Evolutionary conservation across 805 yeast species (phyloP), one percentile per base, ranked within the genome.

Genomic region (Hanseniaspora guilliermondii): DNA sequence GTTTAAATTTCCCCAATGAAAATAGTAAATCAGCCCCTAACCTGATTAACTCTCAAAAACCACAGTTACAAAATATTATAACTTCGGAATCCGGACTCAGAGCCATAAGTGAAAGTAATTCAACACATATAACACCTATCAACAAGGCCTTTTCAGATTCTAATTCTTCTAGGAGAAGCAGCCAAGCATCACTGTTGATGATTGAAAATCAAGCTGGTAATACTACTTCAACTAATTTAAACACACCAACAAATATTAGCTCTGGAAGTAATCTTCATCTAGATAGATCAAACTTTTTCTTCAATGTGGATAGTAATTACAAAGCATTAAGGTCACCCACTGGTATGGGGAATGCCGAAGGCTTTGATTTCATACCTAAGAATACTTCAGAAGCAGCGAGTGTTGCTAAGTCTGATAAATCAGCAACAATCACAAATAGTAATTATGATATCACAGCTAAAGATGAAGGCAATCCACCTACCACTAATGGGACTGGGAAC

Each of bases 61-160:
- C 53, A n/a, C 53, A 49, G 7, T 16, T 49, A 17, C 47, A 40
- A 41, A 49, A 41, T 41, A 40, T 49, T 30, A 49, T 49, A 2
- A 49, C 53, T 1, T 49, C 53, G 2, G 53, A 49, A 25, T 44
- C 55, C 21, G 49, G 45, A 4, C 40, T 44, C 3, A 36, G 44
- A 16, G 48, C 44, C 12, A 52, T 44, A 8, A 36, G 46, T 25
- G 56, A 48, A 52, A 11, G 30, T n/a, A 17, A 53, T 17, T n/a
- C 56, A 44, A 17, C 47, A 9, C 47, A 44, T 9, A 30, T 41
- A 6, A 24, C 45, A n/a, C 45, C 30, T 7, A 16, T n/a, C 16
- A 24, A 41, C 8, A 24, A 14, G 14, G 17, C 12, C 4, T 25
- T 41, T 16, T 41, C 45, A 14, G 32, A 41, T 14, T 17, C 57